Evolutionary conservation across 2,329 filamentous ascomycete genomes (phyloP).

Genomic region (Boeremia exigua): DNA sequence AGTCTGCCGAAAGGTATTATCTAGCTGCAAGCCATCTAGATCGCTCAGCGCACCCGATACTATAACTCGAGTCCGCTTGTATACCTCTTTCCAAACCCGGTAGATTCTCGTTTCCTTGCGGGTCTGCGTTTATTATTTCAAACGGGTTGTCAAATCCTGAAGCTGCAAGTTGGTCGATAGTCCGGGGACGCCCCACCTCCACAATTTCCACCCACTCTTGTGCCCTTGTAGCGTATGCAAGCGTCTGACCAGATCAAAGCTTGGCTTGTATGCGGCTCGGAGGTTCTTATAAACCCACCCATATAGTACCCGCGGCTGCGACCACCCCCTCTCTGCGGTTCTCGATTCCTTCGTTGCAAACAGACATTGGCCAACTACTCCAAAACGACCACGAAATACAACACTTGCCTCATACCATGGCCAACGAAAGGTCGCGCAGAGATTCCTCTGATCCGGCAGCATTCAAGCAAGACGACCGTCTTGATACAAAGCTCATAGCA

Average conservation of each 20-base stretch:
- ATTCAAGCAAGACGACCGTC: neutral
- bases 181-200: constrained; percentile 11
- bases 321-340: neutral
- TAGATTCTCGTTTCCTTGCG: no score
- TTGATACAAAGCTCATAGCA: neutral
- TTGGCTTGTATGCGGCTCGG: constrained; percentile 11
- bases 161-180: neutral
- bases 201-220: constrained; percentile 12
- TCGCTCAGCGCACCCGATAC: neutral
- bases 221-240: constrained; percentile 7
- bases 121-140: neutral
- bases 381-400: neutral
- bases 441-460: neutral
- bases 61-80: no score
- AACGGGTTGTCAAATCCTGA: constrained; percentile 1
- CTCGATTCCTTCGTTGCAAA: neutral
- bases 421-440: neutral
- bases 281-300: constrained; percentile 6
- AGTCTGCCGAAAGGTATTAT: neutral
- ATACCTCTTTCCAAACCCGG: no score
- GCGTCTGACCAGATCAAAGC: constrained; percentile 5
- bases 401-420: neutral
- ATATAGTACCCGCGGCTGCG: neutral
- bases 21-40: neutral
- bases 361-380: neutral